Percentiles rank a stretch among this genome's conserved stretches.
These are phyloP conservation scores for Amanita rimosa DNA, from an alignment of 768 basidiomycete species.

Conservation along the genomic window DNA sequence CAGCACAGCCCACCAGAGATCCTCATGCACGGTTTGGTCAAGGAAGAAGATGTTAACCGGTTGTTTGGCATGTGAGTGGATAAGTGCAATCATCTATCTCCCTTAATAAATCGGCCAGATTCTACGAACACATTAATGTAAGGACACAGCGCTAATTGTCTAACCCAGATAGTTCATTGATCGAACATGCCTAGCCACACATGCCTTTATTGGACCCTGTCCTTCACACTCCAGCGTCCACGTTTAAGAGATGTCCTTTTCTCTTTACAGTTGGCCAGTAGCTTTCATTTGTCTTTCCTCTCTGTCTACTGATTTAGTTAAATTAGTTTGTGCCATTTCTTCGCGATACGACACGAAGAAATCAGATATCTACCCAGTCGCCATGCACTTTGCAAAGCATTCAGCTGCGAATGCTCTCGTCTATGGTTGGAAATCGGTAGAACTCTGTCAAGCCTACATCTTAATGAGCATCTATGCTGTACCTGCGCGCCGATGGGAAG, in stretches of 20 bases:
- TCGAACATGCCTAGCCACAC: constrained; percentile 31
- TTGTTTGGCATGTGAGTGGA: constrained; percentile 70
- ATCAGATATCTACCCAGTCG: constrained; percentile 76
- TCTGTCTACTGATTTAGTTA: not conserved
- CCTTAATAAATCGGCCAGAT: constrained; percentile 28
- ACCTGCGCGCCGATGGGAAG: constrained; percentile 78
- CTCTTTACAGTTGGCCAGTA: constrained; percentile 77
- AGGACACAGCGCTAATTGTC: constrained; percentile 11
- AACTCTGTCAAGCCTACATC: constrained; percentile 86
- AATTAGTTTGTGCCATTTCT: constrained; percentile 71
- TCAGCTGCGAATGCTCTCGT: constrained; percentile 73
- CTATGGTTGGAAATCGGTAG: constrained; percentile 77
- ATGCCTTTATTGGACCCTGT: constrained; percentile 73
- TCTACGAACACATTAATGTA: constrained; percentile 62
- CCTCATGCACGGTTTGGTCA: constrained; percentile 68
- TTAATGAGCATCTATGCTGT: constrained; percentile 77
- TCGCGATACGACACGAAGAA: constrained; percentile 72
- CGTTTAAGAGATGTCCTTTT: constrained; percentile 80
- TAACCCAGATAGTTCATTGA: not conserved
- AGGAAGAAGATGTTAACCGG: constrained; percentile 67
- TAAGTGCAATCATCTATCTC: not conserved
- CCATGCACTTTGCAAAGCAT: constrained; percentile 83
- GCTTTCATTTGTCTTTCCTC: not conserved
- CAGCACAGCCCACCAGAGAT: constrained; percentile 76
- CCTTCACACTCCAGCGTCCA: constrained; percentile 69